Conservation (phyloP, 768 basidiomycete genomes). For the Termitomyces sp. region DNA sequence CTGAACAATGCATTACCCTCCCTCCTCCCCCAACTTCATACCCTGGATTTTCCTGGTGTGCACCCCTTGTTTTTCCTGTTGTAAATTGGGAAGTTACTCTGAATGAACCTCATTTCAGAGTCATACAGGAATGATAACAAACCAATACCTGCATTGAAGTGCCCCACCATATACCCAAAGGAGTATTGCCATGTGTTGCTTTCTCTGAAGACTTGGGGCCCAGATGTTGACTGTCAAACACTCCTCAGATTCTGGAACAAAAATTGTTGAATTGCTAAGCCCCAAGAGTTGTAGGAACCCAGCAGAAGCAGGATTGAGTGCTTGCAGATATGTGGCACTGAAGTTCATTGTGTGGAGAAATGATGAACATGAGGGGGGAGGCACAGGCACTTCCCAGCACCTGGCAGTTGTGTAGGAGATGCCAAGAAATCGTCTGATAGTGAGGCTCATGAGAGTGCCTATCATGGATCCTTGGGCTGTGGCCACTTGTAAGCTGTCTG, state of each 20-base stretch:
- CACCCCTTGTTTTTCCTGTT: no score
- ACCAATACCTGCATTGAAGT: no score
- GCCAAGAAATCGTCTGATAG: conserved; percentile 32
- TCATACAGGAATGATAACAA: neutral
- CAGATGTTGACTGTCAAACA: conserved; percentile 36
- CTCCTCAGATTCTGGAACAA: conserved; percentile 28
- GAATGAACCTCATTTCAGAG: neutral
- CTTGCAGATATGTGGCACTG: conserved; percentile 27
- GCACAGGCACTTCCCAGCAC: conserved; percentile 28
- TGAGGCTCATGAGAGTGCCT: conserved; percentile 21
- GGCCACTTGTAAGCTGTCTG: conserved; percentile 17
- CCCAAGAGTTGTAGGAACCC: conserved; percentile 22
- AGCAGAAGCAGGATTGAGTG: conserved; percentile 9
- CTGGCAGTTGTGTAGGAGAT: conserved; percentile 30
- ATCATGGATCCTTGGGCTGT: conserved; percentile 28
- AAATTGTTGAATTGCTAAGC: conserved; percentile 11
- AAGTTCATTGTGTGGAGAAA: conserved; percentile 24
- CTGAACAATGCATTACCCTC: no score
- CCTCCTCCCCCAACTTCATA: no score
- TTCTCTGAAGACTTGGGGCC: conserved; percentile 26
- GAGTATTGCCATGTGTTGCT: conserved; percentile 30
- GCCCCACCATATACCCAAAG: conserved; percentile 36
- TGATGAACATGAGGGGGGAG: conserved; percentile 14
- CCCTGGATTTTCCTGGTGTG: no score
- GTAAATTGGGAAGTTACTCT: conserved; percentile 27